Percentiles rank a stretch among this genome's conserved stretches.
Evolutionary conservation across 179 eudicot genomes (phyloP).

Genomic region (Beta lomatogona): DNA sequence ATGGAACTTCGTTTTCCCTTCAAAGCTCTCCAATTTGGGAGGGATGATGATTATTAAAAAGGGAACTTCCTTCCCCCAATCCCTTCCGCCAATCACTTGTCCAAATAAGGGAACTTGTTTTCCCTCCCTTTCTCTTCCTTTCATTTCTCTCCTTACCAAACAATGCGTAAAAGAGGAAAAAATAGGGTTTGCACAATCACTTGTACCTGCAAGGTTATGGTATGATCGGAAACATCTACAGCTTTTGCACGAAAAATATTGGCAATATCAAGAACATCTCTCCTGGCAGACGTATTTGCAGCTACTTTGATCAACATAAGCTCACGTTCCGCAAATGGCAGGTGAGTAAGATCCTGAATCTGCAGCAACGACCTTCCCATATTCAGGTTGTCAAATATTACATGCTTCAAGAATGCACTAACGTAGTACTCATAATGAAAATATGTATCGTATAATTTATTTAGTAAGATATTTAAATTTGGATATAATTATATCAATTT

Average conservation of each 20-base stretch:
- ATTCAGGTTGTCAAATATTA: conserved; percentile 19
- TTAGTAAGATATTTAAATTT: no score
- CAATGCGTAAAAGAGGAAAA: no score
- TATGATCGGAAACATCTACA: conserved; percentile 92
- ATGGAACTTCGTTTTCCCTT: no score
- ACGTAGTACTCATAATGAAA: background rate
- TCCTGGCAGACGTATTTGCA: conserved; percentile 72
- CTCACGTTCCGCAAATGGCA: conserved; percentile 90
- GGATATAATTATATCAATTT: no score
- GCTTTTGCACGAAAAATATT: conserved; percentile 87
- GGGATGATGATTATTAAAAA: no score
- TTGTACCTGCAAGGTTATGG: conserved; percentile 76
- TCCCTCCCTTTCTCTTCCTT: no score
- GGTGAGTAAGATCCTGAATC: conserved; percentile 72
- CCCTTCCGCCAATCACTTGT: no score
- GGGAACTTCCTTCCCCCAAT: no score
- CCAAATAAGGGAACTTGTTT: no score
- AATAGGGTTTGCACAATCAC: background rate
- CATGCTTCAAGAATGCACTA: background rate
- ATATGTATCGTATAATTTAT: no score
- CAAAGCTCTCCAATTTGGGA: no score
- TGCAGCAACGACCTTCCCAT: conserved; percentile 32
- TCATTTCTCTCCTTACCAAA: no score
- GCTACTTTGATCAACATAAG: conserved; percentile 91
- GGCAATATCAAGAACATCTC: conserved; percentile 88